These are phyloP conservation scores for Neospora caninum DNA, from an alignment of 169 alveolate species.

Conservation along the genomic window DNA sequence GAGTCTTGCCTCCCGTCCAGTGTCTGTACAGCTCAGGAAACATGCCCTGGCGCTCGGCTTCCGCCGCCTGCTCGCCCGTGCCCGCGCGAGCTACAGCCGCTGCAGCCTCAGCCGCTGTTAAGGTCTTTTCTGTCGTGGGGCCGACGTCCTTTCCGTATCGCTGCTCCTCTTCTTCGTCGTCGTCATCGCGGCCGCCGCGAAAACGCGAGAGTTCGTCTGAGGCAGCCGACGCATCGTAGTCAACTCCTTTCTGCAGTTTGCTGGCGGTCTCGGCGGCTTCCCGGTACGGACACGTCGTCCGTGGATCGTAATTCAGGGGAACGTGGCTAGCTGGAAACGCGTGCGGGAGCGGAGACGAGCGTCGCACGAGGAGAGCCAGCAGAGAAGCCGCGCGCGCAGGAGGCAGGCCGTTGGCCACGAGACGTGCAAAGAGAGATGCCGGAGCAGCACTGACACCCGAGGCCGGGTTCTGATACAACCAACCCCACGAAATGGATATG, in stretches of 20 bases:
- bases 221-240: slow-evolving; percentile 14
- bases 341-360: background rate
- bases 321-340: background rate
- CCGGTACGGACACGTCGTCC: background rate
- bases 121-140: background rate
- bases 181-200: background rate
- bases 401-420: background rate
- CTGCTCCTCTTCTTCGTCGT: background rate
- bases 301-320: background rate
- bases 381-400: background rate
- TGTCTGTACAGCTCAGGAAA: background rate
- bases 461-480: background rate
- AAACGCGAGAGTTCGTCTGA: background rate
- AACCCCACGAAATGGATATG: background rate
- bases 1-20: background rate
- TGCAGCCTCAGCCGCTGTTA: background rate
- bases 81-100: background rate
- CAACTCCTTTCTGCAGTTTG: background rate
- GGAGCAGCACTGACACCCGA: background rate
- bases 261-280: slow-evolving; percentile 1
- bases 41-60: slow-evolving; percentile 9
- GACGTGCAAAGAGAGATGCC: background rate
- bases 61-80: background rate
- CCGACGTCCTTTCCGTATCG: background rate
- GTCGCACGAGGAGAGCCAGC: background rate